These are phyloP conservation scores for Polysphondylium violaceum DNA, from an alignment of 78 protist species.

Conservation along the genomic window DNA sequence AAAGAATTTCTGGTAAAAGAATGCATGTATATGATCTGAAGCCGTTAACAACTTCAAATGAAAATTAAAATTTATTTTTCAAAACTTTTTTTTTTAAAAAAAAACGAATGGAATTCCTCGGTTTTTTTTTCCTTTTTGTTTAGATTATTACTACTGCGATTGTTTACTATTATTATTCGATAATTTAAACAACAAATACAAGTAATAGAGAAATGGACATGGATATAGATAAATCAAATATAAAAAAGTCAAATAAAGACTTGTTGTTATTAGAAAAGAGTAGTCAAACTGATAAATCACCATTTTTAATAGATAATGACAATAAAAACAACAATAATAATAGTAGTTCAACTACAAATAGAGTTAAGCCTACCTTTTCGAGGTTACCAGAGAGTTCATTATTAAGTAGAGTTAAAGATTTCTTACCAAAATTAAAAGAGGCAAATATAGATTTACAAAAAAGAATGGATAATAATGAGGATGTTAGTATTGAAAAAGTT, in stretches of 20 bases:
- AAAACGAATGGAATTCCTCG: no score
- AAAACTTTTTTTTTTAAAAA: no score
- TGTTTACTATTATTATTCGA: no score
- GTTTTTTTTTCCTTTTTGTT: no score
- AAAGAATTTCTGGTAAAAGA: no score
- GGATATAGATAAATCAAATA: not conserved
- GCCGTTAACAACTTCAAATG: no score
- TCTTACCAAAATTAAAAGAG: slow-evolving; percentile 66
- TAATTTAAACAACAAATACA: no score
- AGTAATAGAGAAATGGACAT: no score
- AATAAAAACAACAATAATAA: no score
- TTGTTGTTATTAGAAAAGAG: slow-evolving; percentile 24
- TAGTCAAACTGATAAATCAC: not conserved
- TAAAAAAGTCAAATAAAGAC: slow-evolving; percentile 45
- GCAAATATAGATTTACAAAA: slow-evolving; percentile 40
- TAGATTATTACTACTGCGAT: no score
- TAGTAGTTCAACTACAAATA: not conserved
- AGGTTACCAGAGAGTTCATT: slow-evolving; percentile 5
- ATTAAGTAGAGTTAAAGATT: slow-evolving; percentile 43
- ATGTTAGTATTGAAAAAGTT: slow-evolving; percentile 73
- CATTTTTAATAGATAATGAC: slow-evolving; percentile 21
- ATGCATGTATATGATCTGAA: no score
- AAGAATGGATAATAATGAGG: slow-evolving; percentile 54
- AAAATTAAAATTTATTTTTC: no score
- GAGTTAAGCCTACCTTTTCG: not conserved